A percentile compares a stretch with the other conserved stretches of the same genome.
Conservation (phyloP, 805 yeast genomes). For the Pichia thaimueangensis region DNA sequence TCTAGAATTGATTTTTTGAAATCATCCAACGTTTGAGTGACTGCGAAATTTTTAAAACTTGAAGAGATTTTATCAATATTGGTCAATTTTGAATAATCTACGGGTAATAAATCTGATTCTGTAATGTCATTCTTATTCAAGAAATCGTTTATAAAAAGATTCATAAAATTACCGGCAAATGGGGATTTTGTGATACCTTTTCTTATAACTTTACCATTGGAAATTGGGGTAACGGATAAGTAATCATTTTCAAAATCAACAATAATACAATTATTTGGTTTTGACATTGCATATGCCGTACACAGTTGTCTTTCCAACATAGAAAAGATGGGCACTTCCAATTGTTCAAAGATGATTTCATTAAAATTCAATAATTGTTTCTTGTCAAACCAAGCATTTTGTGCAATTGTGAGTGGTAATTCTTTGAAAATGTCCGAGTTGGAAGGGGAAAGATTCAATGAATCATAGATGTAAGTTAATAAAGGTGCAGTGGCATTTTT, state of each 20-base stretch:
- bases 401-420: constrained; percentile 53
- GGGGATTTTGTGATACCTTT: constrained; percentile 62
- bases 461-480: constrained; percentile 60
- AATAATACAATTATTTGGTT: constrained; percentile 64
- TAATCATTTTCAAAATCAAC: constrained; percentile 73
- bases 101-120: constrained; percentile 10
- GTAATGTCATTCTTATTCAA: constrained; percentile 24
- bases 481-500: constrained; percentile 63
- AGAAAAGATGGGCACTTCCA: constrained; percentile 71
- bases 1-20: constrained; percentile 37
- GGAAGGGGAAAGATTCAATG: constrained; percentile 43
- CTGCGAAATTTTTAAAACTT: constrained; percentile 37
- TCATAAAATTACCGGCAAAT: constrained; percentile 81
- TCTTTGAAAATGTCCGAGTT: constrained; percentile 40
- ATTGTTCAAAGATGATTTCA: constrained; percentile 68
- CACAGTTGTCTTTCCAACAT: constrained; percentile 73
- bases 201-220: constrained; percentile 64
- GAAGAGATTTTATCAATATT: constrained; percentile 1
- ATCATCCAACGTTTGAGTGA: constrained; percentile 38
- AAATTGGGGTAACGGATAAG: constrained; percentile 67
- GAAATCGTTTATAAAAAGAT: constrained; percentile 51
- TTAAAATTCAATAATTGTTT: constrained; percentile 51
- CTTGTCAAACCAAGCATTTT: constrained; percentile 61
- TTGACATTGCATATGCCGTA: constrained; percentile 70
- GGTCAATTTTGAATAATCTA: constrained; percentile 6